Percentiles rank a stretch among this genome's conserved stretches.
Conservation (phyloP, 441 rosid genomes). For the California macrophylla region DNA sequence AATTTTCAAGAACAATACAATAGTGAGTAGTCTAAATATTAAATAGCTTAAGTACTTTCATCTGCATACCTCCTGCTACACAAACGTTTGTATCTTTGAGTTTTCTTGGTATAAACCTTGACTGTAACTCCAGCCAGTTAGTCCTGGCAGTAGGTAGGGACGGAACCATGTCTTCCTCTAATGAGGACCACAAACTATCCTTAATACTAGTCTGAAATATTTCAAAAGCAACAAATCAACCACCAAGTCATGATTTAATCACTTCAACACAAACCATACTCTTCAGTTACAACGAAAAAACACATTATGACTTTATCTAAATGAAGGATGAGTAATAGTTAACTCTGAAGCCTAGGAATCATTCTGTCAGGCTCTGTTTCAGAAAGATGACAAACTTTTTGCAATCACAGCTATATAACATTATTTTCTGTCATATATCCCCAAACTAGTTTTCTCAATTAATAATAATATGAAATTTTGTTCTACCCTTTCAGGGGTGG, state of each 20-base stretch:
- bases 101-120: constrained; percentile 56
- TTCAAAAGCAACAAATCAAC: constrained; percentile 9
- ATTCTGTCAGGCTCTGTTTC: neutral
- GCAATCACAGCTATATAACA: neutral
- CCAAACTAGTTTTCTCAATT: neutral
- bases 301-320: neutral
- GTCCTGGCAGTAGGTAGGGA: constrained; percentile 59
- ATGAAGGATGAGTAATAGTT: neutral
- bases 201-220: constrained; percentile 50
- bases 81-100: constrained; percentile 73
- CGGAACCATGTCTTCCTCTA: constrained; percentile 89
- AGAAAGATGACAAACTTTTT: neutral
- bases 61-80: constrained; percentile 95
- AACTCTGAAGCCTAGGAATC: neutral
- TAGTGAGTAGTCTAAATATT: constrained; percentile 2
- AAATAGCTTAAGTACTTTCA: constrained; percentile 26
- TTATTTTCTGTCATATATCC: neutral
- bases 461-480: neutral
- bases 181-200: constrained; percentile 73
- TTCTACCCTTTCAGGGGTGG: neutral
- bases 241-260: constrained; percentile 13
- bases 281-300: neutral
- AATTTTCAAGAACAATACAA: neutral
- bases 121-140: constrained; percentile 94
- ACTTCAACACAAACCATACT: constrained; percentile 11